Evolutionary conservation across 352 stramenopile genomes (phyloP).

Genomic region (Pythium utonaiense): DNA sequence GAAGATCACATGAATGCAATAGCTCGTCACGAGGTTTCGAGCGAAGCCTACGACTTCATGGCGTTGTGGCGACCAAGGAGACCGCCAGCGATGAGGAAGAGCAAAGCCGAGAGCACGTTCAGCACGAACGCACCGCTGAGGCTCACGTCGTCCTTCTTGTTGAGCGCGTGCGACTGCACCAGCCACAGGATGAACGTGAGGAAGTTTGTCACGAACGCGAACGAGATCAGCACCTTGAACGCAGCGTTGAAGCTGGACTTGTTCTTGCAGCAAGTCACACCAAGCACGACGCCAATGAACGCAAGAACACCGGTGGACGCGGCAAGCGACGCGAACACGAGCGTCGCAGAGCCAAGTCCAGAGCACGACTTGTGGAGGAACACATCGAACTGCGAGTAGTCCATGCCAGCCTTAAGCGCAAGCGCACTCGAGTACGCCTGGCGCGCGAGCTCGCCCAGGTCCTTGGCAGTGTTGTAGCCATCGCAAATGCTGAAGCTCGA

Average conservation of each 20-base stretch:
- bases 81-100: slow-evolving; percentile 37
- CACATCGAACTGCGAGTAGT: slow-evolving; percentile 44
- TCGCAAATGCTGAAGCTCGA: slow-evolving; percentile 56
- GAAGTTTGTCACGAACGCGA: slow-evolving; percentile 40
- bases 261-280: slow-evolving; percentile 72
- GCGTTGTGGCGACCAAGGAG: slow-evolving; percentile 27
- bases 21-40: not conserved
- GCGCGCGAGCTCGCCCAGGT: slow-evolving; percentile 25
- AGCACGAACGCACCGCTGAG: slow-evolving; percentile 58
- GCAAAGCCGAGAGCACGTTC: slow-evolving; percentile 38
- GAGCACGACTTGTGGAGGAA: slow-evolving; percentile 67
- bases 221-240: slow-evolving; percentile 40
- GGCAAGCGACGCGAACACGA: slow-evolving; percentile 45
- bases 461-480: slow-evolving; percentile 36
- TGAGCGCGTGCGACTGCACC: slow-evolving; percentile 42
- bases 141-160: slow-evolving; percentile 54
- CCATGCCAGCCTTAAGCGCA: slow-evolving; percentile 42
- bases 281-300: slow-evolving; percentile 49
- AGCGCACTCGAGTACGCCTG: slow-evolving; percentile 32
- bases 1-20: not conserved
- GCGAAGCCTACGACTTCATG: slow-evolving; percentile 14
- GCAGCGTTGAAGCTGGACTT: slow-evolving; percentile 49
- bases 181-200: slow-evolving; percentile 65
- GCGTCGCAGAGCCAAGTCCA: slow-evolving; percentile 35
- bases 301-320: slow-evolving; percentile 36